phyloP scores from a whole-genome alignment of 1,284 basidiomycete species.

The Irpex rosettiformis region DNA sequence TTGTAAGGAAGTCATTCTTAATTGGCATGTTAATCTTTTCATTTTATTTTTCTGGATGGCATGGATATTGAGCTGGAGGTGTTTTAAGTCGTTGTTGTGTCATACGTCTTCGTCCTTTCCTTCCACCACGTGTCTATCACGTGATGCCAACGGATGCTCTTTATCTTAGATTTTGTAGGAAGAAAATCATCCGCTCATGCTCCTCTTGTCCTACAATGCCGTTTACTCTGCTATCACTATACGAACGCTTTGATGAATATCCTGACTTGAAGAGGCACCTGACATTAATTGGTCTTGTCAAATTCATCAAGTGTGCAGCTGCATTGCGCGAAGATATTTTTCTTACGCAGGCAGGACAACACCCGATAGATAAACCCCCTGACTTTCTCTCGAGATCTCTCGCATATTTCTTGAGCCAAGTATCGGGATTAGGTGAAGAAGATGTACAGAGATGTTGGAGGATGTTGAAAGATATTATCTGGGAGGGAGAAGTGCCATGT shows the following conservation, averaged over 20 bases:
- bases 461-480: slow-evolving; percentile 4
- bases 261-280: background rate
- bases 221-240: background rate
- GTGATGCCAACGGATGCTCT: background rate
- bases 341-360: background rate
- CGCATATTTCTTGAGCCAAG: background rate
- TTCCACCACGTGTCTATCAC: too few relatives aligned
- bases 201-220: background rate
- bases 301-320: slow-evolving; percentile 1
- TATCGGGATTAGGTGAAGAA: background rate
- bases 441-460: background rate
- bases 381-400: background rate
- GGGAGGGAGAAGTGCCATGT: background rate
- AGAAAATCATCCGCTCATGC: background rate
- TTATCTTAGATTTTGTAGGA: background rate
- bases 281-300: background rate
- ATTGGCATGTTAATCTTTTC: too few relatives aligned
- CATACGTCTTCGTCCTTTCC: too few relatives aligned
- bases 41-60: too few relatives aligned
- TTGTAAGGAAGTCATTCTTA: too few relatives aligned
- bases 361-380: background rate
- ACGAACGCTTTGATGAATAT: background rate
- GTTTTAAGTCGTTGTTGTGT: too few relatives aligned
- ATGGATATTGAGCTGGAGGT: too few relatives aligned
- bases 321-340: background rate